These are phyloP conservation scores for Lactarius sp. DNA, from an alignment of 768 basidiomycete genomes.

Conservation along the genomic window DNA sequence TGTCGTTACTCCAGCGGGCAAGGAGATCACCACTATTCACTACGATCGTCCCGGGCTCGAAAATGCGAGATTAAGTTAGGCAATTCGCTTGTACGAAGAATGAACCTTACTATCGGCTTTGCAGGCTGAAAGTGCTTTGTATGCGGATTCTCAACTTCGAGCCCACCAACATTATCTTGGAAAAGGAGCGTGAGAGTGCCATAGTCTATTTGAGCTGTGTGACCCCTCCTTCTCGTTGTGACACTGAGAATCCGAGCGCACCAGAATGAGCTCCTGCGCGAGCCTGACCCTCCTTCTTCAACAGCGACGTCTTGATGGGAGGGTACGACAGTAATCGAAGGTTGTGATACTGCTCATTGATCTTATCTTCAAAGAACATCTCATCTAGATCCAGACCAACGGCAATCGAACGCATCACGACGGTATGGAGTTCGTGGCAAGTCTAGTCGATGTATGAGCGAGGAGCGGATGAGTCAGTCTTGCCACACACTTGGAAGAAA, in stretches of 20 bases:
- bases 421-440: conserved; percentile 69
- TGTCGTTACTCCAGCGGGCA: conserved; percentile 79
- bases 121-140: conserved; percentile 69
- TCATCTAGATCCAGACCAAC: conserved; percentile 72
- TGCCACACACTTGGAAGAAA: conserved; percentile 57
- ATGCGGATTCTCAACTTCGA: conserved; percentile 78
- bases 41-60: conserved; percentile 72
- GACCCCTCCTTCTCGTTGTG: not conserved
- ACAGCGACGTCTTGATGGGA: conserved; percentile 53
- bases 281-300: conserved; percentile 62
- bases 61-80: not conserved
- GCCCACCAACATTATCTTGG: conserved; percentile 79
- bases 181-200: conserved; percentile 79
- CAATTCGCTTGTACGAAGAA: not conserved
- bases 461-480: not conserved
- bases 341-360: conserved; percentile 76
- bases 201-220: conserved; percentile 46
- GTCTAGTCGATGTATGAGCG: conserved; percentile 36
- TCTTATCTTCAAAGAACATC: conserved; percentile 67
- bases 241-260: conserved; percentile 25
- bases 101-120: conserved; percentile 59
- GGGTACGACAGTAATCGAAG: conserved; percentile 79
- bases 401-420: conserved; percentile 84
- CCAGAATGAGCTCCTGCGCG: conserved; percentile 83
- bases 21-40: conserved; percentile 80